phyloP scores from a whole-genome alignment of 345 rosid genomes.

The Melastoma malabathricum region DNA sequence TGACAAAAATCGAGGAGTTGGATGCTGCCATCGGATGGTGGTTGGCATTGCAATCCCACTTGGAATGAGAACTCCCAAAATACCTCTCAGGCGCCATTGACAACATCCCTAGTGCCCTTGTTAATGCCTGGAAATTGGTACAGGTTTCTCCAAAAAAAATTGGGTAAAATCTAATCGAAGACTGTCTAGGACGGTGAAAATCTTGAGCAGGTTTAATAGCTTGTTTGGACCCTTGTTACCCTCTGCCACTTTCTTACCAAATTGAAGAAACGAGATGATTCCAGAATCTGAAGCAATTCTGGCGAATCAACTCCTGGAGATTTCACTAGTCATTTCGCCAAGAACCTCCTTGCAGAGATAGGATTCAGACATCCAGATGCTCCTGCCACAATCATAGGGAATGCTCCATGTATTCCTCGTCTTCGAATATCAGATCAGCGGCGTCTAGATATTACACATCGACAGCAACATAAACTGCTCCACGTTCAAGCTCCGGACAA shows the following conservation, averaged over 20 bases:
- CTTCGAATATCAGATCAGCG: conserved; percentile 27
- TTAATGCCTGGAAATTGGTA: conserved; percentile 34
- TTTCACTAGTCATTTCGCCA: conserved; percentile 15
- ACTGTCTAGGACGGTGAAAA: conserved; percentile 42
- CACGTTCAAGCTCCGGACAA: conserved; percentile 25
- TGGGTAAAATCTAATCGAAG: conserved; percentile 49
- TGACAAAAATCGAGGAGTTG: conserved; percentile 58
- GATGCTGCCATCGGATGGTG: conserved; percentile 43
- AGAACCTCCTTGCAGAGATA: conserved; percentile 38
- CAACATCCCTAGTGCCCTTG: conserved; percentile 41
- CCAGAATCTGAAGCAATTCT: conserved; percentile 41
- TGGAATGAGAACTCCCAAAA: conserved; percentile 64
- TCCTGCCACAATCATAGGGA: conserved; percentile 38
- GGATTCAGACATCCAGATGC: conserved; percentile 41
- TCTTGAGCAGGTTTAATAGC: conserved; percentile 50
- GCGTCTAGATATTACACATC: conserved; percentile 34
- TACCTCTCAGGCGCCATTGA: conserved; percentile 44
- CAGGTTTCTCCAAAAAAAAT: conserved; percentile 47
- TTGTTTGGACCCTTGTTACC: conserved; percentile 49
- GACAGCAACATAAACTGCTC: conserved; percentile 24
- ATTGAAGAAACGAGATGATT: conserved; percentile 29
- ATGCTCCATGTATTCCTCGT: conserved; percentile 26
- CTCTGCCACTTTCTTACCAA: conserved; percentile 43
- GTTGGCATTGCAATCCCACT: conserved; percentile 40
- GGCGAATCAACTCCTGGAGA: conserved; percentile 30